These are phyloP conservation scores for Fraxinus ornus DNA, from an alignment of 305 asterid species.

Conservation along the genomic window DNA sequence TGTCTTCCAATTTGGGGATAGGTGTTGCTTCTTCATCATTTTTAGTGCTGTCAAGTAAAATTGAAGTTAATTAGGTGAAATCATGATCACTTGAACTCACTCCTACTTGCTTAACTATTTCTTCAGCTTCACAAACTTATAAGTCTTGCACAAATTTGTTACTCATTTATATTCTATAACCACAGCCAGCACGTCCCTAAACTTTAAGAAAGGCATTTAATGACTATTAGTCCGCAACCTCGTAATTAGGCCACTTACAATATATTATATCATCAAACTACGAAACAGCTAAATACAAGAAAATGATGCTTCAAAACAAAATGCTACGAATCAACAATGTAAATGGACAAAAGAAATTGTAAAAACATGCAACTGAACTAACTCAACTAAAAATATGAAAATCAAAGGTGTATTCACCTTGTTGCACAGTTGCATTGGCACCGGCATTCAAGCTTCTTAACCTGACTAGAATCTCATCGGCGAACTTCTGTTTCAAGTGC, in stretches of 20 bases:
- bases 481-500: slow-evolving; percentile 54
- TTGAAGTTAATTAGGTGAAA: neutral
- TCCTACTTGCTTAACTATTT: neutral
- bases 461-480: slow-evolving; percentile 52
- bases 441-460: slow-evolving; percentile 53
- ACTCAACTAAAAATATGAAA: too few species aligned
- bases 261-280: neutral
- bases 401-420: slow-evolving; percentile 45
- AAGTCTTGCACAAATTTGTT: neutral
- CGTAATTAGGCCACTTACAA: neutral
- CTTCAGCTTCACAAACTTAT: neutral
- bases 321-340: neutral
- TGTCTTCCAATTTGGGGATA: too few species aligned
- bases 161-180: neutral
- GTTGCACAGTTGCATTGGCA: slow-evolving; percentile 49
- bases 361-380: neutral
- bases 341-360: neutral
- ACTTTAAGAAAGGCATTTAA: neutral
- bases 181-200: neutral
- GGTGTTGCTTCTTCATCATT: neutral
- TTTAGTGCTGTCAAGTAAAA: neutral
- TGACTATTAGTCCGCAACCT: neutral
- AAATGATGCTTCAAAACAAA: neutral
- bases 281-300: neutral
- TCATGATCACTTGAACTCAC: neutral